A percentile compares a stretch with the other conserved stretches of the same genome.
phyloP scores from a whole-genome alignment of 1,139 yeast genomes.

The Pichia sp. region DNA sequence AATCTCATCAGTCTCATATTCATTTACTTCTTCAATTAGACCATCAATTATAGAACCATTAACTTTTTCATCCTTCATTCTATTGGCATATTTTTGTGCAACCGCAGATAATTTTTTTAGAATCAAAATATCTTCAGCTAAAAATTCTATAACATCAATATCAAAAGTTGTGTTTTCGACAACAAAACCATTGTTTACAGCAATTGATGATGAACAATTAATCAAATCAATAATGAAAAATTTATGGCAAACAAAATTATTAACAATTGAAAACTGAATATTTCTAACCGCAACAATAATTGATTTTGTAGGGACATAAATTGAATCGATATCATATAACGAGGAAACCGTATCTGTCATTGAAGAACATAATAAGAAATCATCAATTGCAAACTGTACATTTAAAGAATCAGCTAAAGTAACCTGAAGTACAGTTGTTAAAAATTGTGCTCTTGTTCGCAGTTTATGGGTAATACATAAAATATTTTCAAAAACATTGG shows the following conservation, averaged over 20 bases:
- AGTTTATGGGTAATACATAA: conserved; percentile 19
- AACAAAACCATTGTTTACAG: conserved; percentile 5
- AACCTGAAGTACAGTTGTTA: conserved; percentile 17
- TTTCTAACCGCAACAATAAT: conserved; percentile 18
- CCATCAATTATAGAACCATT: neutral
- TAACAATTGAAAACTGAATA: conserved; percentile 18
- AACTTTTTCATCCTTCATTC: neutral
- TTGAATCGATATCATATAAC: conserved; percentile 15
- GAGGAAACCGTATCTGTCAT: conserved; percentile 21
- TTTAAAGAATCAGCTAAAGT: conserved; percentile 14
- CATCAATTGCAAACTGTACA: conserved; percentile 19
- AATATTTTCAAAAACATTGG: conserved; percentile 9
- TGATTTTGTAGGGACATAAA: conserved; percentile 16
- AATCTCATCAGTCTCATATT: neutral
- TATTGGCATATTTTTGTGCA: conserved; percentile 7
- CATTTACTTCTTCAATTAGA: neutral
- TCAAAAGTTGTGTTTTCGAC: conserved; percentile 10
- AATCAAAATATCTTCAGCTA: conserved; percentile 16
- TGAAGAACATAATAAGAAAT: conserved; percentile 24
- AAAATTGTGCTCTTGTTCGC: conserved; percentile 21
- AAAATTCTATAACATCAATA: conserved; percentile 18
- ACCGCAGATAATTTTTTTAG: conserved; percentile 18
- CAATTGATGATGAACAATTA: conserved; percentile 13
- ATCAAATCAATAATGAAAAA: conserved; percentile 18
- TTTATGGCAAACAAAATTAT: conserved; percentile 9